phyloP scores from a whole-genome alignment of 192 early-diverging fungal species.

The Gaertneriomyces sp. region DNA sequence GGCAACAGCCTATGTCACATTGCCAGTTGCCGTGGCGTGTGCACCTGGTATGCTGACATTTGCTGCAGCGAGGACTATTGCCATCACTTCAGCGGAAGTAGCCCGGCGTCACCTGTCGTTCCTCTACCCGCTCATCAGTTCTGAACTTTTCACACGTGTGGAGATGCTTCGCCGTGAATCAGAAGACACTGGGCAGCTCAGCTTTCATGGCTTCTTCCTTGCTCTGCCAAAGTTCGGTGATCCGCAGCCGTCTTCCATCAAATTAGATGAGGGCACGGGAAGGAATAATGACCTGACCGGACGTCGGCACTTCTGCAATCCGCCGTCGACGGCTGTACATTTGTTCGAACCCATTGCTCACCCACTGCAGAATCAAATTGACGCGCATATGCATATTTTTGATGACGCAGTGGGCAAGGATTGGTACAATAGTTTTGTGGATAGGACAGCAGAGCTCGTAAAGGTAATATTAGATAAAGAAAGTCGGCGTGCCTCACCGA shows the following conservation, averaged over 20 bases:
- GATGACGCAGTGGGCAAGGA: no score
- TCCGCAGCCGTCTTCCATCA: background rate
- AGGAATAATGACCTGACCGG: background rate
- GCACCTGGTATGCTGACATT: conserved; percentile 14
- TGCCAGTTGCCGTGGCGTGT: conserved; percentile 16
- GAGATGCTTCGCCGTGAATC: conserved; percentile 29
- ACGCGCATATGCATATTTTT: conserved; percentile 48
- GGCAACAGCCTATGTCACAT: conserved; percentile 16
- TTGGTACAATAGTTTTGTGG: no score
- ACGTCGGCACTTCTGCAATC: conserved; percentile 34
- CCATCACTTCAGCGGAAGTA: conserved; percentile 25
- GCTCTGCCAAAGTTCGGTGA: background rate
- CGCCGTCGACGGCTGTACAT: conserved; percentile 25
- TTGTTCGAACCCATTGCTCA: conserved; percentile 29
- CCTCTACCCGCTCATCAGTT: conserved; percentile 37
- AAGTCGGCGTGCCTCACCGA: no score
- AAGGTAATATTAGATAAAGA: no score
- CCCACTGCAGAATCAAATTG: conserved; percentile 38
- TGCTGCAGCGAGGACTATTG: conserved; percentile 12
- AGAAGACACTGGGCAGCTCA: conserved; percentile 25
- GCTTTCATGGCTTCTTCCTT: conserved; percentile 32
- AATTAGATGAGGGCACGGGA: background rate
- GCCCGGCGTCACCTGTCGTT: conserved; percentile 34
- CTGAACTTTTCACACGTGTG: conserved; percentile 34
- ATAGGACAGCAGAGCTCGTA: no score